phyloP scores from a whole-genome alignment of 768 basidiomycete genomes.

The Trametes coccinea region DNA sequence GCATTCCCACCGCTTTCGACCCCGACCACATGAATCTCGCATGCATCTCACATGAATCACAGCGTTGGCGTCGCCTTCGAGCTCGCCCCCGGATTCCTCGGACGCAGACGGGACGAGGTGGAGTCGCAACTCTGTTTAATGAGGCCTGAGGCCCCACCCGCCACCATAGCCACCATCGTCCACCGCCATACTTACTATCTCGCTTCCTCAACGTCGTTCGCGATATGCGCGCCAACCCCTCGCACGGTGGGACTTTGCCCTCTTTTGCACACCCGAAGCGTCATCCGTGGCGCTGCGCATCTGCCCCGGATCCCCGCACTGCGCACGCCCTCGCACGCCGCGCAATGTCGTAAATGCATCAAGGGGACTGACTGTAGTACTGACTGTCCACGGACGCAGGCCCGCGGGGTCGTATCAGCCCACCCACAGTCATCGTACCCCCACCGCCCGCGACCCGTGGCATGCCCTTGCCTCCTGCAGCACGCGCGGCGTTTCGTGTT shows the following conservation, averaged over 20 bases:
- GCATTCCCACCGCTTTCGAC: constrained; percentile 2
- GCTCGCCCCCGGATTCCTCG: neutral
- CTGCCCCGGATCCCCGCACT: constrained; percentile 14
- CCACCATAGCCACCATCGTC: neutral
- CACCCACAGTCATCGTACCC: neutral
- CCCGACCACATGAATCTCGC: neutral
- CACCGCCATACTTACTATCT: no score
- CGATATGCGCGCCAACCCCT: no score
- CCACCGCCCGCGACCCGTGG: constrained; percentile 4
- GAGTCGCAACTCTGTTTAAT: neutral
- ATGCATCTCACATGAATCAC: neutral
- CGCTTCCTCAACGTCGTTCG: no score
- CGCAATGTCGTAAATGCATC: constrained; percentile 11
- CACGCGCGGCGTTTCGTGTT: constrained; percentile 18
- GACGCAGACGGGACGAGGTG: no score
- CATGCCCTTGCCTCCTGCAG: constrained; percentile 1
- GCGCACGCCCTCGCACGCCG: constrained; percentile 7
- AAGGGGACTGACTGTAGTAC: neutral
- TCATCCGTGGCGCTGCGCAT: constrained; percentile 6
- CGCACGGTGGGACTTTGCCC: neutral
- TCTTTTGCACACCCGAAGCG: neutral
- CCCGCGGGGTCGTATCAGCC: constrained; percentile 5
- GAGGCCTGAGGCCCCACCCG: neutral
- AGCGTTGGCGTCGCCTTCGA: neutral
- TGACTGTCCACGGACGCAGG: constrained; percentile 2